These are phyloP conservation scores for Boletus tomentosulus DNA, from an alignment of 768 basidiomycete species.

Conservation along the genomic window DNA sequence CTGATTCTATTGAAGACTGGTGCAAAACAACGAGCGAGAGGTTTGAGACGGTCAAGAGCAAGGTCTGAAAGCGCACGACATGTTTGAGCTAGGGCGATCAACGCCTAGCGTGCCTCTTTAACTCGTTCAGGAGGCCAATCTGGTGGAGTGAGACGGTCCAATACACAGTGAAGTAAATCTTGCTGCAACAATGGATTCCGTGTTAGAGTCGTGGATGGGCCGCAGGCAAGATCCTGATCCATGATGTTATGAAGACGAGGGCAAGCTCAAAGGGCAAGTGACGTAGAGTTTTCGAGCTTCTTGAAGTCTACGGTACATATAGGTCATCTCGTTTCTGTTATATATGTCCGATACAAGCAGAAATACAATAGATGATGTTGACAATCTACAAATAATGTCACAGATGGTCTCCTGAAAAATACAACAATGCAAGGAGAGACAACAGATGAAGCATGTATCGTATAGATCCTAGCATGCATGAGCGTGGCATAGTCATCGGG, in stretches of 20 bases:
- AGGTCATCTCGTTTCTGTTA: too few species aligned
- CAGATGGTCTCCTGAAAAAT: neutral
- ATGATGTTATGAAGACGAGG: too few species aligned
- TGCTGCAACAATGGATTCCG: too few species aligned
- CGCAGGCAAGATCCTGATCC: too few species aligned
- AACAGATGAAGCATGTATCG: neutral
- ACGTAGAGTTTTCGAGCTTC: too few species aligned
- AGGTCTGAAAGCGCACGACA: neutral
- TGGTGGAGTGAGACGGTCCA: neutral
- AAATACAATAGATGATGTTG: neutral
- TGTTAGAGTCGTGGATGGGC: neutral
- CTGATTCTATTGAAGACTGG: too few species aligned
- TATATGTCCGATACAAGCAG: neutral
- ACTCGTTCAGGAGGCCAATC: neutral
- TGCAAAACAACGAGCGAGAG: neutral
- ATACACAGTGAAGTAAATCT: neutral
- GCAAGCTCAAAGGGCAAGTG: too few species aligned
- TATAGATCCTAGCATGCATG: neutral
- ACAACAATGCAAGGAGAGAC: neutral
- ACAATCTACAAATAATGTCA: neutral
- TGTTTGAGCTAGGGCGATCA: neutral
- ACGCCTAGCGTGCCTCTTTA: neutral
- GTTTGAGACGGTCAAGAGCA: neutral
- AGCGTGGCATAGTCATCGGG: neutral
- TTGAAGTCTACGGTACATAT: too few species aligned